Evolutionary conservation across 2,329 filamentous ascomycete genomes (phyloP).

Genomic region (Elsinoe necatrix): DNA sequence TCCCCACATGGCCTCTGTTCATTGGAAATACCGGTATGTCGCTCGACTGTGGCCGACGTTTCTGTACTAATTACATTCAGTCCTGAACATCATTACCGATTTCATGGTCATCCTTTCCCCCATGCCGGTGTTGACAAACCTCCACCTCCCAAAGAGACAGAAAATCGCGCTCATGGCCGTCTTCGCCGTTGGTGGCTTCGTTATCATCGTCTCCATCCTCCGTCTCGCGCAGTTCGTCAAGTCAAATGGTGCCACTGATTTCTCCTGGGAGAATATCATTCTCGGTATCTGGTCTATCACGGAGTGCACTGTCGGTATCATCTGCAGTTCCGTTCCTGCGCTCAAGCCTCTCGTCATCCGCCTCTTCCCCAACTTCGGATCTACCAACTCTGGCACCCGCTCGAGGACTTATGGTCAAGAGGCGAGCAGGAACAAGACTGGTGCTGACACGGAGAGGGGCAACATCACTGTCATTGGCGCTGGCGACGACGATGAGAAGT

Average conservation of each 20-base stretch:
- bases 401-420: conserved; percentile 1
- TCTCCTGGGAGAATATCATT: conserved; percentile 25
- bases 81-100: conserved; percentile 32
- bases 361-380: conserved; percentile 26
- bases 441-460: conserved; percentile 1
- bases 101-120: conserved; percentile 29
- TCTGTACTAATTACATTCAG: conserved; percentile 20
- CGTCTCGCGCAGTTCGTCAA: conserved; percentile 24
- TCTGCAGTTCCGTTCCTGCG: conserved; percentile 37
- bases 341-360: conserved; percentile 35
- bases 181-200: conserved; percentile 29
- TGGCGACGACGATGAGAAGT: conserved; percentile 1
- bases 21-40: conserved; percentile 25
- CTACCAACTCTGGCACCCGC: background rate
- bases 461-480: background rate
- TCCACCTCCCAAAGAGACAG: conserved; percentile 28
- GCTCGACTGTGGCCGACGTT: background rate
- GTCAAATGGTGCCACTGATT: conserved; percentile 21
- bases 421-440: conserved; percentile 5
- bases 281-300: conserved; percentile 32
- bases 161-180: conserved; percentile 30
- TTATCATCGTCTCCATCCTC: conserved; percentile 25
- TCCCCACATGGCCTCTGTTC: conserved; percentile 33
- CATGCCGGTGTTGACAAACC: conserved; percentile 27
- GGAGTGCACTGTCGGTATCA: conserved; percentile 38